Base-by-base conservation (phyloP, 1,284 basidiomycete genomes). In the Afroboletus lepidellus region DNA sequence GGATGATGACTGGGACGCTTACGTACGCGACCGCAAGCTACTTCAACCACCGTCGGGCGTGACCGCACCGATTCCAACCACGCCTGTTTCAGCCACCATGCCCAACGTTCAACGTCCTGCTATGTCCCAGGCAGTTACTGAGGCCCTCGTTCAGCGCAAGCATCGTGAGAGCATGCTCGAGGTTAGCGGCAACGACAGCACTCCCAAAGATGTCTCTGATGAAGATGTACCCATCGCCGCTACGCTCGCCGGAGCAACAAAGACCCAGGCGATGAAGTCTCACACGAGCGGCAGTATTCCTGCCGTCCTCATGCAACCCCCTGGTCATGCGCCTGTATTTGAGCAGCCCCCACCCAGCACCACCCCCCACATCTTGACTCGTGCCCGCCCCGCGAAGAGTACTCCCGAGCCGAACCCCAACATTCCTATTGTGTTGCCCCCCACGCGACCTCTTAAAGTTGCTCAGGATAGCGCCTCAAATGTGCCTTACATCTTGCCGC, bases 21-120 rank as follows among this genome's bases (percentile, higher is more conserved):
- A 92, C 66, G 78, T 91, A 50, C 84, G 82, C 42, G 89, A 92
- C 46, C 81, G 89, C 54, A 90, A 86, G 65, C 75, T 92, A 11
- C 72, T 92, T 51, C 87, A 90, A 62, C 89, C 90, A 44, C 89
- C 90, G n/a, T 79, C 84, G 27, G 90, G 90, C 9, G 76, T 87
- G 41, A 83, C 85, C 7, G 73, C 81, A 23, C 89, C 89, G 2
- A 91, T 92, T 60, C 71, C 77, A 5, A 83, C 85, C 9, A 81
- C 81, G 13, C 73, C 80, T 34, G 59, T 80, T 30, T 69, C 70
- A 33, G 64, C 77, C 25, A 62, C 58, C 54, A 64, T 64, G 66
- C 63, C 70, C 43, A 59, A 61, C 39, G 41, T 60, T 34, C 63
- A 71, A 43, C 74, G 82, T 39, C 69, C 78, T 25, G 73, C 80